phyloP scores from a whole-genome alignment of 495 filamentous ascomycete genomes.

The Penicillium psychrofluorescens region DNA sequence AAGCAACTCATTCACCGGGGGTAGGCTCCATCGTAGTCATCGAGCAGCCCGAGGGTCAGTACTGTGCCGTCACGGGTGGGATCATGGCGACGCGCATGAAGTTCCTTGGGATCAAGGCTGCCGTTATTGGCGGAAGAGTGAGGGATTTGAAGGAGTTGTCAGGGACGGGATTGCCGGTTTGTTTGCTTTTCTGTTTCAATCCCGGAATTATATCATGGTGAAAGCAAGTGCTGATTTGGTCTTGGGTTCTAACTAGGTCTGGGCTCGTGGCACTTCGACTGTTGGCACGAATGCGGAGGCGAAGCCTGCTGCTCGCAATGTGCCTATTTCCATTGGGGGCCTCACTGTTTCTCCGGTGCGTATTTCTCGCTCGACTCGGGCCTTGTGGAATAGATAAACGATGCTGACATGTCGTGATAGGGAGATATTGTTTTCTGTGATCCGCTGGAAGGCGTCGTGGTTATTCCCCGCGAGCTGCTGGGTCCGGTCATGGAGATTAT shows the following conservation, averaged over 20 bases:
- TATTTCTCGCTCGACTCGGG: not conserved
- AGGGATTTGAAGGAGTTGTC: constrained; percentile 53
- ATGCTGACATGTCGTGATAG: constrained; percentile 10
- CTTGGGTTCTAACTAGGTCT: constrained; percentile 31
- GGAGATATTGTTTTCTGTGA: constrained; percentile 62
- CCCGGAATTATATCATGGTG: not conserved
- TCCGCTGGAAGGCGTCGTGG: constrained; percentile 52
- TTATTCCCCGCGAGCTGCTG: constrained; percentile 48
- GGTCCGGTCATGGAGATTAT: constrained; percentile 44
- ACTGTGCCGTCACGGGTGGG: constrained; percentile 58
- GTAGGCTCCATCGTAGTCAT: constrained; percentile 50
- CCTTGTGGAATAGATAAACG: not conserved
- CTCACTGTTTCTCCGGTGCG: constrained; percentile 42
- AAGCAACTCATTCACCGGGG: constrained; percentile 17
- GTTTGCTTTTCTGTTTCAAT: constrained; percentile 8
- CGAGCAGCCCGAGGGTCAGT: constrained; percentile 50
- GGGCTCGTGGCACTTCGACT: constrained; percentile 48
- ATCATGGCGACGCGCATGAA: constrained; percentile 62
- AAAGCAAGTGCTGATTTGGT: not conserved
- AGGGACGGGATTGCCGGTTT: constrained; percentile 39
- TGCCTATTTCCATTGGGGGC: constrained; percentile 42
- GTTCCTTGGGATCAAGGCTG: constrained; percentile 42
- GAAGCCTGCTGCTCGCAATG: constrained; percentile 47
- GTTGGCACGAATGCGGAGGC: constrained; percentile 55
- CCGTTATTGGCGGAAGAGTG: constrained; percentile 53